Evolutionary conservation across 148 eudicot species (phyloP), one percentile per base, ranked within the genome.

Genomic region (Cornus suecica): DNA sequence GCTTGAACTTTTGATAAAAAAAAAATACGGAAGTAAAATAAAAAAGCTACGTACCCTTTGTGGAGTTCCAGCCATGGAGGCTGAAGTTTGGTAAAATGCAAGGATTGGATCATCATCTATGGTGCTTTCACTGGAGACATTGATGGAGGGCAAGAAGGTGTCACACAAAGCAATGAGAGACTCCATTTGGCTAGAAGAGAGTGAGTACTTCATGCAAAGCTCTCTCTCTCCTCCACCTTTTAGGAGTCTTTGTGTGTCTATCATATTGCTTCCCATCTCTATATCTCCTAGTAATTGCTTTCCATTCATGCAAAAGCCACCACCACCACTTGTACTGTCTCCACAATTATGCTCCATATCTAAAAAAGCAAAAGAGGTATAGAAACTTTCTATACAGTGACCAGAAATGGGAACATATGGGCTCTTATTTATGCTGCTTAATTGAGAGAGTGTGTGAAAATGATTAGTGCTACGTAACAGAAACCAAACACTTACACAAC

Each of bases 91-190:
- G 26, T 58, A 86, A 75, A 86, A 86, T 15, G 61, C 61, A 3
- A 74, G 70, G 22, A 75, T 34, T 0, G 83, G 79, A 29, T 81
- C 79, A 32, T 78, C 80, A 27, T 27, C 30, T 5, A 54, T 74
- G 65, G 58, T 18, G 41, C 48, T 18, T 41, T 15, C 41, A 2
- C 77, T 65, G 4, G 81, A 82, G n/a, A 77, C 62, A 15, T 84
- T 72, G 5, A 90, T 63, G 25, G 86, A 76, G 10, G 94, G 88
- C 63, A 90, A 48, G 66, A 86, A 73, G 61, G 94, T 84, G 87
- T 90, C 91, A 25, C 94, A 86, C 5, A 90, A 51, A 24, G 91
- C 91, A 5, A 76, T 70, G 29, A 90, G 86, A 1, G 91, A 77
- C 27, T 88, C 90, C 90, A 85, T 86, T 78, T 90, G 87, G 27